These are phyloP conservation scores for Phytophthora boehmeriae DNA, from an alignment of 352 stramenopile species.

Conservation along the genomic window DNA sequence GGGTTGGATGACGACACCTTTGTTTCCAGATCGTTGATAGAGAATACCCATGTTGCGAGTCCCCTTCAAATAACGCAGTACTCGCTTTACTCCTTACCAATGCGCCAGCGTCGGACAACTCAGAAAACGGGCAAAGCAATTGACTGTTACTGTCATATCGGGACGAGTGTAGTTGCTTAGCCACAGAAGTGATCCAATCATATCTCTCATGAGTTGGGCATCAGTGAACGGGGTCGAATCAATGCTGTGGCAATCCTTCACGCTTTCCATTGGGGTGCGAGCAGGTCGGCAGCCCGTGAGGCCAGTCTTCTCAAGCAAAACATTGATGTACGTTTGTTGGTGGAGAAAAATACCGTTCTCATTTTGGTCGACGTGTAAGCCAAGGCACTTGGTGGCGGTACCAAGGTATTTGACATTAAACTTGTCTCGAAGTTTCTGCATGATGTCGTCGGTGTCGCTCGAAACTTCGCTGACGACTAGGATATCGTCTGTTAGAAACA, in stretches of 20 bases:
- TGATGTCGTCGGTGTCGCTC: background rate
- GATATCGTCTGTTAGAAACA: too few species aligned
- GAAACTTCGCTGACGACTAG: background rate
- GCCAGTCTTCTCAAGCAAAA: slow-evolving; percentile 11
- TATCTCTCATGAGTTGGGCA: slow-evolving; percentile 1
- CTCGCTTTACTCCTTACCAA: slow-evolving; percentile 11
- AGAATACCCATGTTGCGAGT: background rate
- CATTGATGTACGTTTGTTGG: slow-evolving; percentile 3
- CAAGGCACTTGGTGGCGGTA: slow-evolving; percentile 11
- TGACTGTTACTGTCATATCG: slow-evolving; percentile 8
- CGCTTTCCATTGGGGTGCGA: slow-evolving; percentile 8
- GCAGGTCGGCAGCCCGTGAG: slow-evolving; percentile 3
- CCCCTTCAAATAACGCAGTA: slow-evolving; percentile 6
- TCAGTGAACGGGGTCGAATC: slow-evolving; percentile 2
- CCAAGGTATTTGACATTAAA: slow-evolving; percentile 19
- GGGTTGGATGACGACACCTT: background rate
- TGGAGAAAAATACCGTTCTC: slow-evolving; percentile 4
- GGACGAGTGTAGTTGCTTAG: slow-evolving; percentile 17
- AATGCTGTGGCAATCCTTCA: slow-evolving; percentile 3
- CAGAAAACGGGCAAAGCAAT: slow-evolving; percentile 11
- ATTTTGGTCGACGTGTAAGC: slow-evolving; percentile 7
- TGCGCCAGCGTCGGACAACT: slow-evolving; percentile 4
- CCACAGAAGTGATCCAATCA: slow-evolving; percentile 9
- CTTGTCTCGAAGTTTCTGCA: slow-evolving; percentile 1
- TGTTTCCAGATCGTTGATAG: background rate